These are phyloP conservation scores for Solidago caesia DNA, from an alignment of 129 eudicot species.

Conservation along the genomic window DNA sequence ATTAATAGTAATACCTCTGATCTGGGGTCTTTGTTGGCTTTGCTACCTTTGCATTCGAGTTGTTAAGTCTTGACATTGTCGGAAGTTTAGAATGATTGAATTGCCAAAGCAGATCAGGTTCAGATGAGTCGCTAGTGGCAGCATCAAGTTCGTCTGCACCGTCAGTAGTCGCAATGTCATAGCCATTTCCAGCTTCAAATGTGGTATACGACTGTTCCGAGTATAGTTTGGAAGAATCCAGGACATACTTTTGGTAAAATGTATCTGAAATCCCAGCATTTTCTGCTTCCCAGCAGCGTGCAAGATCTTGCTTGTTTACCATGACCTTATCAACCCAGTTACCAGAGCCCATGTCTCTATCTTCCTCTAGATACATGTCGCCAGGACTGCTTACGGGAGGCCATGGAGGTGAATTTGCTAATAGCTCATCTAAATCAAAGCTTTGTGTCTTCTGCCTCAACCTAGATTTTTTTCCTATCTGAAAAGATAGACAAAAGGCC, in stretches of 20 bases:
- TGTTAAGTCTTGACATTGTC: conserved; percentile 42
- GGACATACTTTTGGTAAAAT: conserved; percentile 57
- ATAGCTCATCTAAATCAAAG: conserved; percentile 77
- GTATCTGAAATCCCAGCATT: conserved; percentile 48
- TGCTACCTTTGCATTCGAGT: conserved; percentile 41
- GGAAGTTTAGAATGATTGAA: conserved; percentile 75
- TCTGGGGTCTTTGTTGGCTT: conserved; percentile 69
- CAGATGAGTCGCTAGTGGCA: conserved; percentile 92
- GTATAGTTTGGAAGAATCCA: conserved; percentile 53
- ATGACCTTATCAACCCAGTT: conserved; percentile 98
- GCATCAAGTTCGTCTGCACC: conserved; percentile 89
- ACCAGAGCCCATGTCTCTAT: conserved; percentile 60
- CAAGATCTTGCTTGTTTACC: conserved; percentile 91
- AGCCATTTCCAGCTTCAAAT: conserved; percentile 47
- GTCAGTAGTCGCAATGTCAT: conserved; percentile 53
- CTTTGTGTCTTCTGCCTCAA: conserved; percentile 70
- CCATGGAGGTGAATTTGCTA: conserved; percentile 87
- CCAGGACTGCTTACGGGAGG: conserved; percentile 71
- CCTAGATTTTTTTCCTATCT: conserved; percentile 51
- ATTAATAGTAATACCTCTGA: conserved; percentile 47
- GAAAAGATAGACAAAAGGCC: conserved; percentile 1
- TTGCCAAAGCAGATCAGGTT: conserved; percentile 91
- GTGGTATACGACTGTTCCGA: conserved; percentile 52
- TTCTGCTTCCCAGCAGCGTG: conserved; percentile 62
- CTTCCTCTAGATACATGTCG: conserved; percentile 57